Percentiles rank a stretch among this genome's conserved stretches.
Evolutionary conservation across 345 rosid genomes (phyloP).

Genomic region (Dipteronia sinensis): DNA sequence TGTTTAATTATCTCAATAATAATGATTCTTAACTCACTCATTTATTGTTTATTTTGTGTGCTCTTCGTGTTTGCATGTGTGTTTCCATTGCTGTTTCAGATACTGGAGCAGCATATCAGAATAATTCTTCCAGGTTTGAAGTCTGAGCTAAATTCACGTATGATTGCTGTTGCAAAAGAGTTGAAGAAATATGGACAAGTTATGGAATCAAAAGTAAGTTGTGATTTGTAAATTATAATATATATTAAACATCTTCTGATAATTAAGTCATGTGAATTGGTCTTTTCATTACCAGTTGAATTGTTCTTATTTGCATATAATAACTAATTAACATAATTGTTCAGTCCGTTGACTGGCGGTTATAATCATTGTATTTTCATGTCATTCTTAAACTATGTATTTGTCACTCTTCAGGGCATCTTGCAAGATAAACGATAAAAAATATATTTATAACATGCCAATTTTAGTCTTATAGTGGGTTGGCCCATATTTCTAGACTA

Average conservation of each 20-base stretch:
- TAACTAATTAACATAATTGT: background rate
- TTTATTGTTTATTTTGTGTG: background rate
- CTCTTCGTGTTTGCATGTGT: background rate
- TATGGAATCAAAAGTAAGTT: conserved; percentile 57
- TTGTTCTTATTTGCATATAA: background rate
- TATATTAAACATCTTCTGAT: background rate
- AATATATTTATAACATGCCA: background rate
- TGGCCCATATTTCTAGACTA: background rate
- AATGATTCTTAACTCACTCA: background rate
- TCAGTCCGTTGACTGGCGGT: background rate
- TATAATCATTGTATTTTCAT: background rate
- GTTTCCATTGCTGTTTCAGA: conserved; percentile 36
- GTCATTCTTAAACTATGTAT: background rate
- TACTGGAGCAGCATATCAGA: conserved; percentile 66
- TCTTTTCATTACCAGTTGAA: background rate
- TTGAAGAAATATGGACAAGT: conserved; percentile 52
- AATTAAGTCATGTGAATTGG: background rate
- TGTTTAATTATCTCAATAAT: background rate
- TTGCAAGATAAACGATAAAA: background rate
- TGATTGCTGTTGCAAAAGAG: conserved; percentile 55
- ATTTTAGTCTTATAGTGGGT: background rate
- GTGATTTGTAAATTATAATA: background rate
- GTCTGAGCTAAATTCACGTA: conserved; percentile 48
- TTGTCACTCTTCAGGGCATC: background rate
- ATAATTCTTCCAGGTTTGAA: conserved; percentile 60